phyloP scores from a whole-genome alignment of 148 eudicot species.

The Linanthus parryae region DNA sequence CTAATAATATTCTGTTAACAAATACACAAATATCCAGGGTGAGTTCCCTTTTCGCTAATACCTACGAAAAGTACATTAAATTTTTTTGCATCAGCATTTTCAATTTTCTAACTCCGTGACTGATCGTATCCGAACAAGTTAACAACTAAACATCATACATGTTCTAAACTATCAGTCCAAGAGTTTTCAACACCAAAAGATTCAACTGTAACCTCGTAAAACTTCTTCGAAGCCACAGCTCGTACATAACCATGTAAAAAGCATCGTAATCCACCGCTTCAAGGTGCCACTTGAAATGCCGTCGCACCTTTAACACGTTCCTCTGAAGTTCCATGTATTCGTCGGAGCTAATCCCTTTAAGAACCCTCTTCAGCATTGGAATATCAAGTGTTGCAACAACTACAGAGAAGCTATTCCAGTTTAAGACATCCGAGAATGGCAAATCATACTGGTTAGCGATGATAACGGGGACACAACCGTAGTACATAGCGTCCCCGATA shows the following conservation, averaged over 20 bases:
- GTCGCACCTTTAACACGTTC: constrained; percentile 30
- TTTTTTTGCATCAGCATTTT: too few relatives aligned
- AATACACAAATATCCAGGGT: too few relatives aligned
- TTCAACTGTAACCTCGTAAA: constrained; percentile 14
- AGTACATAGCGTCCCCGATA: constrained; percentile 65
- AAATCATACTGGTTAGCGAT: constrained; percentile 79
- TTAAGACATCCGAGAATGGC: constrained; percentile 64
- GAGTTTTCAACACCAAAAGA: neutral
- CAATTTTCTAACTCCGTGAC: too few relatives aligned
- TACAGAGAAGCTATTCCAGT: constrained; percentile 64
- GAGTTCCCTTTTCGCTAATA: too few relatives aligned
- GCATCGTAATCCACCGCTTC: constrained; percentile 28
- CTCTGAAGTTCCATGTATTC: constrained; percentile 33
- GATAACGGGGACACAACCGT: constrained; percentile 86
- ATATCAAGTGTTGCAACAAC: constrained; percentile 47
- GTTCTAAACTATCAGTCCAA: too few relatives aligned
- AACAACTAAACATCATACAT: too few relatives aligned
- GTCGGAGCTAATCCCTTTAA: constrained; percentile 25
- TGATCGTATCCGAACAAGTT: too few relatives aligned
- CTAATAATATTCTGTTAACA: too few relatives aligned
- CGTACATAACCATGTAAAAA: constrained; percentile 44
- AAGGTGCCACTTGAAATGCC: constrained; percentile 37
- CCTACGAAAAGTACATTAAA: too few relatives aligned
- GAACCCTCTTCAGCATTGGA: constrained; percentile 57
- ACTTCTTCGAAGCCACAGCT: constrained; percentile 43